These are phyloP conservation scores for Diaporthe amygdali DNA, from an alignment of 2,329 filamentous ascomycete species.

Conservation along the genomic window DNA sequence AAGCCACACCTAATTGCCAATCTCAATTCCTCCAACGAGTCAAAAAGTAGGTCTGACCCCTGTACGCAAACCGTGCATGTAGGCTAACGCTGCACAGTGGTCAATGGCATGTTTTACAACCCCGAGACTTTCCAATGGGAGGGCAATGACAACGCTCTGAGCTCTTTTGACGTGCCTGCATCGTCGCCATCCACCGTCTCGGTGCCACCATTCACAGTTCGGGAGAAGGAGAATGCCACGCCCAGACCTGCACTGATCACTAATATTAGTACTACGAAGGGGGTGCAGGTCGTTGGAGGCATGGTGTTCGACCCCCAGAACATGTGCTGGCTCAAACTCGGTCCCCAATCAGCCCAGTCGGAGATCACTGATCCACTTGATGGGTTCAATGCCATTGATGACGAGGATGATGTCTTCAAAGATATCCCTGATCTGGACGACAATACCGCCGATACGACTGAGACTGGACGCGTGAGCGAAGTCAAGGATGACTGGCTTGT, in stretches of 20 bases:
- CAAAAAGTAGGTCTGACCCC: constrained; percentile 71
- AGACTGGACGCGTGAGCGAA: constrained; percentile 60
- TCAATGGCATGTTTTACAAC: constrained; percentile 97
- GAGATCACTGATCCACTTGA: constrained; percentile 64
- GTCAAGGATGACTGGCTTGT: constrained; percentile 82
- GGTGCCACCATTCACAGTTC: constrained; percentile 45
- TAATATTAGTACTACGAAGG: constrained; percentile 83
- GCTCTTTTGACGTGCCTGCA: constrained; percentile 73
- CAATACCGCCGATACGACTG: constrained; percentile 53
- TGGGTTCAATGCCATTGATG: constrained; percentile 73
- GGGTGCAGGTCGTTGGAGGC: constrained; percentile 91
- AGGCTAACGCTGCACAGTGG: constrained; percentile 53
- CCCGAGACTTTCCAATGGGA: constrained; percentile 88
- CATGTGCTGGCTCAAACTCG: constrained; percentile 96
- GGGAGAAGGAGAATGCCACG: constrained; percentile 64
- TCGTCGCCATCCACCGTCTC: constrained; percentile 56
- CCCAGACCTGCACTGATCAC: constrained; percentile 84
- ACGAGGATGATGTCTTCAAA: constrained; percentile 93
- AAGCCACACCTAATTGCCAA: constrained; percentile 92
- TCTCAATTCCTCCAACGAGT: constrained; percentile 73
- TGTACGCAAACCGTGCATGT: not conserved
- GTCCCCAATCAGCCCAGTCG: constrained; percentile 49
- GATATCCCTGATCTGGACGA: constrained; percentile 94
- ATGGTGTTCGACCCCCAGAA: constrained; percentile 98
- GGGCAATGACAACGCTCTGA: constrained; percentile 88